Evolutionary conservation across 1,139 yeast species (phyloP), one percentile per base, ranked within the genome.

Genomic region (Zygosaccharomyces sapae): DNA sequence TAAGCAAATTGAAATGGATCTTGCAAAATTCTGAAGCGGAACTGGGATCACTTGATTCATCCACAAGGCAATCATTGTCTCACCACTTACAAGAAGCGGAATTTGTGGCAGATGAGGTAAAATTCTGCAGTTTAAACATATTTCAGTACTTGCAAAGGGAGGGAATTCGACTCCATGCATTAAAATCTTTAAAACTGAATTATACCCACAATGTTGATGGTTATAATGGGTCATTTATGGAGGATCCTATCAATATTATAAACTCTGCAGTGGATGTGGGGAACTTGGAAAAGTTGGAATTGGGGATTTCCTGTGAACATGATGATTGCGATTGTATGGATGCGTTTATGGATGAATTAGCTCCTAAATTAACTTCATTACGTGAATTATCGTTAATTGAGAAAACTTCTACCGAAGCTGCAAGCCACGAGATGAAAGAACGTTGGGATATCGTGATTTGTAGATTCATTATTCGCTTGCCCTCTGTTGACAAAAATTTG

Each of bases 361-460:
- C 67, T 16, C 67, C 62, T 5, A 49, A 54, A 33, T 55, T 67
- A 45, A 49, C 51, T 0, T 52, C 56, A 0, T 57, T 80, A 18
- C 56, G 54, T 2, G 67, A 67, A n/a, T 53, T 82, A 3, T 69
- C 81, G 0, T 54, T 83, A 2, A 63, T 70, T 2, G 85, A 81
- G 53, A 70, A 67, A 42, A 70, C 75, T 0, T 63, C 66, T 40
- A 46, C 49, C 3, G 52, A 56, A 4, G 71, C 67, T 44, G 67
- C 72, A 43, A 72, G 72, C 44, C 87, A 81, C 59, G 69, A 70
- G 40, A 64, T 69, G 33, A 74, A 77, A 20, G 88, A 83, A 57
- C 66, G 69, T 19, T 82, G 80, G 72, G 88, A 82, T 59, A 66
- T 80, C 29, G 65, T 68, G 7, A 65, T 76, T 1, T 70, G 77